Conservation (phyloP, 495 filamentous ascomycete genomes). For the Annulohypoxylon moriforme region DNA sequence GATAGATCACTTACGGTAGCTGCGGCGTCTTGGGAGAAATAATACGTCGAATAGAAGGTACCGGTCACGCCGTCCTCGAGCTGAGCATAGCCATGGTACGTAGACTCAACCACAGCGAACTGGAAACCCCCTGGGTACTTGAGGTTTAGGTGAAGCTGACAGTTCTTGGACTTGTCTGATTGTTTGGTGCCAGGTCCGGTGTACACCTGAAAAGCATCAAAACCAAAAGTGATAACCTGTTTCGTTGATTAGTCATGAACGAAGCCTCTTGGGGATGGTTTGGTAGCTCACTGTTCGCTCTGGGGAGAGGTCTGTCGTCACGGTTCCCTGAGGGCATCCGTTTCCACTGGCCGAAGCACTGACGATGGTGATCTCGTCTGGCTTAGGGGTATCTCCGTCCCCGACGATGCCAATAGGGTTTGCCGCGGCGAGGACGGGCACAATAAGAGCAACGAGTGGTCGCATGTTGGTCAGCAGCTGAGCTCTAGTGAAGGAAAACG, state of each 20-base stretch:
- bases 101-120: constrained; percentile 64
- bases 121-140: constrained; percentile 70
- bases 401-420: constrained; percentile 53
- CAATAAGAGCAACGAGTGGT: constrained; percentile 56
- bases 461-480: constrained; percentile 55
- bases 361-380: constrained; percentile 59
- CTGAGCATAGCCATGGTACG: constrained; percentile 68
- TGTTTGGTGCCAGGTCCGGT: constrained; percentile 59
- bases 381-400: constrained; percentile 52
- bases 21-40: constrained; percentile 63
- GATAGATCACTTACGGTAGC: constrained; percentile 49
- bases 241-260: constrained; percentile 14
- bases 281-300: constrained; percentile 59
- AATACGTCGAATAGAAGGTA: constrained; percentile 67
- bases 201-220: constrained; percentile 68
- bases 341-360: constrained; percentile 70
- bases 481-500: constrained; percentile 15
- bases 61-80: constrained; percentile 66
- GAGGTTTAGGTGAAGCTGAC: constrained; percentile 68
- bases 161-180: constrained; percentile 65
- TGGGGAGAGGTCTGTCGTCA: constrained; percentile 61
- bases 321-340: constrained; percentile 65
- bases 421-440: constrained; percentile 59
- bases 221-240: constrained; percentile 68
- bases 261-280: background rate